Percentiles rank a stretch among this genome's conserved stretches.
Conservation (phyloP, 805 yeast species). For the Cyberlindnera suaveolens region DNA sequence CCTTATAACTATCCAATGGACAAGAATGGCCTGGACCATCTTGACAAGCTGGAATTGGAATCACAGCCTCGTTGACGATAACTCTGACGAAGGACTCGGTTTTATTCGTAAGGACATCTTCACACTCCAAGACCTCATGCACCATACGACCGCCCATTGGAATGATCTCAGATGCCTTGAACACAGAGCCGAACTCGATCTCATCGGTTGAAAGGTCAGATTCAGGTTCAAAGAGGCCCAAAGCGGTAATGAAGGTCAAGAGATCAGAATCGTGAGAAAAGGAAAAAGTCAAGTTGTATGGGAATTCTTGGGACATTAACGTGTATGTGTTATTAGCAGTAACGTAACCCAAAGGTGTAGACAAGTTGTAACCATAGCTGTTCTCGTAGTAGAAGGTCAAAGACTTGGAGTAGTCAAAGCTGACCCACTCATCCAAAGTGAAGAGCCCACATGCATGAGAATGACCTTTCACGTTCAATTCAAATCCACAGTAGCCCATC, state of each 20-base stretch:
- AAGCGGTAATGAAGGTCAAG: conserved; percentile 53
- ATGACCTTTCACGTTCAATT: conserved; percentile 60
- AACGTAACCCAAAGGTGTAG: conserved; percentile 56
- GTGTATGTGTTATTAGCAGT: conserved; percentile 46
- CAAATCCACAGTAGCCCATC: conserved; percentile 68
- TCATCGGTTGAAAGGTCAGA: conserved; percentile 36
- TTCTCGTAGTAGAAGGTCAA: conserved; percentile 51
- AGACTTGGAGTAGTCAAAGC: conserved; percentile 55
- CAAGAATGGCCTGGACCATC: conserved; percentile 52
- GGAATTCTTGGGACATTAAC: conserved; percentile 43
- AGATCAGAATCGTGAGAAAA: conserved; percentile 74
- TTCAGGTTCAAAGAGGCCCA: conserved; percentile 42
- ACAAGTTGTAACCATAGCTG: conserved; percentile 57
- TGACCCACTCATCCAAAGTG: conserved; percentile 61
- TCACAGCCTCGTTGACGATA: conserved; percentile 47
- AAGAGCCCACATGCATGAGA: conserved; percentile 65
- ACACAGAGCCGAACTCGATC: conserved; percentile 41
- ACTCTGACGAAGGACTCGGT: conserved; percentile 37
- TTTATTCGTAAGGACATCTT: conserved; percentile 24
- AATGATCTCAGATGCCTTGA: conserved; percentile 40
- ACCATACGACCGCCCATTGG: conserved; percentile 56
- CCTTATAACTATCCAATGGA: conserved; percentile 29
- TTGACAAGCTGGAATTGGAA: conserved; percentile 42
- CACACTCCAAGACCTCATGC: conserved; percentile 43
- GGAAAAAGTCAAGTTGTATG: conserved; percentile 53